phyloP scores from a whole-genome alignment of 169 alveolate species.

The Eimeria falciformis region DNA sequence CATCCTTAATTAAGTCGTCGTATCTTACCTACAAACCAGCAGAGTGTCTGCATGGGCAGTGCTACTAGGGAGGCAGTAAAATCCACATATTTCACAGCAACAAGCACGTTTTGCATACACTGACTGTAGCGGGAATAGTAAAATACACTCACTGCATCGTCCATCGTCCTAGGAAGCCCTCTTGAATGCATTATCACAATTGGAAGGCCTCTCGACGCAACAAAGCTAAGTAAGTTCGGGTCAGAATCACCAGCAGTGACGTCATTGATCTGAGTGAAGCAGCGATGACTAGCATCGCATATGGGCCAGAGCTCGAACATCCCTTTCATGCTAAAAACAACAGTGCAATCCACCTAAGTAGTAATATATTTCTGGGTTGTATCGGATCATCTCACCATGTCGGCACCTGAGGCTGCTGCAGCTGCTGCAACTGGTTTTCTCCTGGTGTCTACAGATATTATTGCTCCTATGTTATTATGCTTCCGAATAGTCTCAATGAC shows the following conservation, averaged over 20 bases:
- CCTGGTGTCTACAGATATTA: conserved; percentile 74
- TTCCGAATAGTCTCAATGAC: conserved; percentile 27
- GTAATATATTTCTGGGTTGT: background rate
- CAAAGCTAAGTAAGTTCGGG: conserved; percentile 9
- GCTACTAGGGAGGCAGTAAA: background rate
- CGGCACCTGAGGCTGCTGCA: conserved; percentile 70
- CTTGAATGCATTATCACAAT: conserved; percentile 54
- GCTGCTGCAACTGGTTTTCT: conserved; percentile 49
- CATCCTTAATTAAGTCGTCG: conserved; percentile 19
- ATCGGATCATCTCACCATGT: conserved; percentile 16
- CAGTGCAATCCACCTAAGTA: background rate
- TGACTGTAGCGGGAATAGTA: background rate
- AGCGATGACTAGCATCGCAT: background rate
- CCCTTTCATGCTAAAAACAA: too few relatives aligned
- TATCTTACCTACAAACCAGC: background rate
- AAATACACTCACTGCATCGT: background rate
- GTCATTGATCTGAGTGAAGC: conserved; percentile 39
- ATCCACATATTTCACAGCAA: background rate
- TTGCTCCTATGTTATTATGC: background rate
- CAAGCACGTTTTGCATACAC: background rate
- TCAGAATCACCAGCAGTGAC: conserved; percentile 62
- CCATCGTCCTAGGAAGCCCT: conserved; percentile 20
- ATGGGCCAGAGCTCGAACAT: too few relatives aligned
- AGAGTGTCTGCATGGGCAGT: background rate
- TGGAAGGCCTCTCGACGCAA: conserved; percentile 6